Evolutionary conservation across 139 green algal species (phyloP).

Genomic region (Chlamydomonas asymmetrica): DNA sequence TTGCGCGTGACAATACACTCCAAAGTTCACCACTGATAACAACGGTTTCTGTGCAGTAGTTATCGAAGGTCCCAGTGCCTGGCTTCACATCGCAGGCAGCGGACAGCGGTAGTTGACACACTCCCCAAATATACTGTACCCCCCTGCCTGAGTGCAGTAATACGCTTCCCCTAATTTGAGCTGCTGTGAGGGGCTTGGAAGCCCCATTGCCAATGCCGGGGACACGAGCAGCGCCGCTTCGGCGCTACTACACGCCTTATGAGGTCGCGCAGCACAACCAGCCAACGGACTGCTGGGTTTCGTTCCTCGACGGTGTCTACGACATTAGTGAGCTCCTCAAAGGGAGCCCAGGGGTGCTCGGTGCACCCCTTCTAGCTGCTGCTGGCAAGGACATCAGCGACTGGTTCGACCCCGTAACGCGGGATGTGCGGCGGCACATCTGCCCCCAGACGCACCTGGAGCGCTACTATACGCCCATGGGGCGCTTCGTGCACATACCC

Average conservation of each 20-base stretch:
- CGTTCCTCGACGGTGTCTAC: constrained; percentile 64
- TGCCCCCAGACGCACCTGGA: constrained; percentile 60
- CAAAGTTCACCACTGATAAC: too few relatives aligned
- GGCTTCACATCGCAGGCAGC: too few relatives aligned
- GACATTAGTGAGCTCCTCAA: constrained; percentile 63
- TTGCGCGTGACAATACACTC: too few relatives aligned
- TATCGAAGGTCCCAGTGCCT: too few relatives aligned
- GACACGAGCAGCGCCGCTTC: constrained; percentile 14
- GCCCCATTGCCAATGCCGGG: too few relatives aligned
- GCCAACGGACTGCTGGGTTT: constrained; percentile 74
- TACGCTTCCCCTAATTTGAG: too few relatives aligned
- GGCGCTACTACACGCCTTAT: constrained; percentile 58
- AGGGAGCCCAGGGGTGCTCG: constrained; percentile 47
- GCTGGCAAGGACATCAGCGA: constrained; percentile 75
- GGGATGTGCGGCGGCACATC: constrained; percentile 54
- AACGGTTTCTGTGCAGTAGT: too few relatives aligned
- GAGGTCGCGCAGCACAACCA: constrained; percentile 68
- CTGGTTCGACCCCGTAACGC: constrained; percentile 71
- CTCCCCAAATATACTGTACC: too few relatives aligned
- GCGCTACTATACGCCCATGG: constrained; percentile 41
- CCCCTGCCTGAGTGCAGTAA: too few relatives aligned
- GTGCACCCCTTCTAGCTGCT: constrained; percentile 60
- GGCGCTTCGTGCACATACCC: constrained; percentile 68
- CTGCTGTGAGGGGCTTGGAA: too few relatives aligned
- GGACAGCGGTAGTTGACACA: too few relatives aligned